Base-by-base conservation (phyloP, 164 flowering plant species). In the Brasenia schreberi region DNA sequence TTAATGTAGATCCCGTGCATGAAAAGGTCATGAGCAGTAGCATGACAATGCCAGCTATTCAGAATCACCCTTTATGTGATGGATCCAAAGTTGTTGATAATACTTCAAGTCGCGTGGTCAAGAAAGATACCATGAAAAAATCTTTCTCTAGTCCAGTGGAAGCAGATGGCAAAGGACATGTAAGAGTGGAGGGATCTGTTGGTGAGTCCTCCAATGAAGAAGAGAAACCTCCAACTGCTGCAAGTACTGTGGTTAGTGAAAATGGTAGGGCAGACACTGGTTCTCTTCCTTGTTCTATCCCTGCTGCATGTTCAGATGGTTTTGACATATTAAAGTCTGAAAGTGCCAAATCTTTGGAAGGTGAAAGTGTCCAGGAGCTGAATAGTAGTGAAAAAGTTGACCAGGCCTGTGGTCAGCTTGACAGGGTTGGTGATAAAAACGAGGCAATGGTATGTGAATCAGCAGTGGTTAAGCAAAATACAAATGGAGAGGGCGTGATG, bases 61-160 rank as follows among this genome's bases (percentile, higher is more conserved):
- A 43, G 52, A 66, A 12, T 53, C 65, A 53, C 19, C 45, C 72
- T 27, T 42, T 58, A 10, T 49, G 66, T 43, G 74, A 66, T 61
- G 59, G 39, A 64, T 65, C 67, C 63, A 58, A 23, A 49, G n/a
- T 6, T 39, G 70, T 19, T 19, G 64, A 69, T 43, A 67, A 60
- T 23, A 43, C 39, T 64, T 27, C 67, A 27, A 65, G 65, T 61
- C 23, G 19, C 7, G 65, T 72, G 52, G 64, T 18, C 18, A 71
- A 72, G 67, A 64, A 66, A 65, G 76, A 68, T 68, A 68, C 64
- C 65, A 70, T 62, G 42, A 77, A 70, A 72, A 76, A 76, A 59
- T 65, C 66, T 52, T 18, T 65, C 42, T 64, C 74, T 7, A 63
- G 63, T 64, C 71, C 69, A 59, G 66, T 49, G 18, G 72, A 62